Percentiles rank a stretch among this genome's conserved stretches.
phyloP scores from a whole-genome alignment of 305 asterid genomes.

The Fraxinus baroniana region DNA sequence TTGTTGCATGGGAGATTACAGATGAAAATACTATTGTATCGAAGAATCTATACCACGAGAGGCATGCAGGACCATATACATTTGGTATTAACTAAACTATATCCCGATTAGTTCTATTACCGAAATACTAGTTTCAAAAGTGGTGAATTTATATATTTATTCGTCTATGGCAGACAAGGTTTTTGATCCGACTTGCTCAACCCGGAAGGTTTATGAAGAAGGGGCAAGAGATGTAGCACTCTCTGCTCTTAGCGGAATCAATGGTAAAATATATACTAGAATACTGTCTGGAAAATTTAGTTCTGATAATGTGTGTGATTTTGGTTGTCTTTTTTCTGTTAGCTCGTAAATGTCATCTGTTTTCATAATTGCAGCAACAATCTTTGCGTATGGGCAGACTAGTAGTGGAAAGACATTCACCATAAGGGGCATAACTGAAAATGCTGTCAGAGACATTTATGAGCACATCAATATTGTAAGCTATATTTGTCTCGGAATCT shows the following conservation, averaged over 20 bases:
- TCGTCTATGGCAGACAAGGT: constrained; percentile 63
- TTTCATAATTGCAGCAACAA: constrained; percentile 61
- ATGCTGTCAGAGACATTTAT: constrained; percentile 77
- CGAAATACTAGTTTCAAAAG: background rate
- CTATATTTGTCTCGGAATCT: constrained; percentile 16
- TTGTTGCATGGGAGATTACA: constrained; percentile 77
- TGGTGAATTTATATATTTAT: background rate
- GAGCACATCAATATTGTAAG: constrained; percentile 65
- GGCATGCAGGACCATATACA: constrained; percentile 61
- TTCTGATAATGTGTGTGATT: background rate
- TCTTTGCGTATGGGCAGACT: constrained; percentile 95
- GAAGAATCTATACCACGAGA: constrained; percentile 74
- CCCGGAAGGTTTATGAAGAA: constrained; percentile 74
- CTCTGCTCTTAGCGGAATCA: constrained; percentile 84
- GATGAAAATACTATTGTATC: constrained; percentile 68
- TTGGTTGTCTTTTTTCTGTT: background rate
- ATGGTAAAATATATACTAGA: constrained; percentile 46
- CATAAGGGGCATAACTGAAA: constrained; percentile 88
- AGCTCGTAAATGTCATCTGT: constrained; percentile 13
- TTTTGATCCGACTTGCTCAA: constrained; percentile 67
- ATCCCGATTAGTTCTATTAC: background rate
- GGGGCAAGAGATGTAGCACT: constrained; percentile 91
- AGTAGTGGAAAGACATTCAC: constrained; percentile 97
- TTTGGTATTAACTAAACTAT: constrained; percentile 49
- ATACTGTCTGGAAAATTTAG: constrained; percentile 6